Percentiles rank a stretch among this genome's conserved stretches.
These are phyloP conservation scores for Mycosphaerelloides madeirae DNA, from an alignment of 2,329 filamentous ascomycete genomes.

Conservation along the genomic window DNA sequence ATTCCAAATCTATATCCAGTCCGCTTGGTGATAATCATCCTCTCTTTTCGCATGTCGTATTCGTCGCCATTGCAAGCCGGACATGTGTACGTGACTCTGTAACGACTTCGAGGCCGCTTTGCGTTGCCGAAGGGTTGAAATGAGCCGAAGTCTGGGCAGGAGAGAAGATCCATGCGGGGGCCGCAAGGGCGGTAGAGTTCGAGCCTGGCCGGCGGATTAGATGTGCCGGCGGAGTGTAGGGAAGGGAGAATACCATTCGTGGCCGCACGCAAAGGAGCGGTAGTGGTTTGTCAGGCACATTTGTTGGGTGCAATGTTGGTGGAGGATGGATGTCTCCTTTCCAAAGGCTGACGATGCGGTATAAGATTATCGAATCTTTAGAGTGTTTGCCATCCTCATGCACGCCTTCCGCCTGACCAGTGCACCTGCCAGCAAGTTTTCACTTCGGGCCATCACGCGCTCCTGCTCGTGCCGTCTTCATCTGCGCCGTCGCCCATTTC, in stretches of 20 bases:
- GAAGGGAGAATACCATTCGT: constrained; percentile 40
- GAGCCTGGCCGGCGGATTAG: constrained; percentile 26
- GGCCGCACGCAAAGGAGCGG: constrained; percentile 43
- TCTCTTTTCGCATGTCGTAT: constrained; percentile 22
- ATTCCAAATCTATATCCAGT: constrained; percentile 26
- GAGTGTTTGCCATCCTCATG: too few species aligned
- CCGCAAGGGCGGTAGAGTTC: constrained; percentile 43
- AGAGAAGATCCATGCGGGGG: constrained; percentile 37
- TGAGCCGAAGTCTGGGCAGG: constrained; percentile 35
- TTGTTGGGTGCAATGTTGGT: not conserved
- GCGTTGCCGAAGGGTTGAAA: constrained; percentile 22
- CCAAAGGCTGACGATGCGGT: too few species aligned
- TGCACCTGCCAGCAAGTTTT: too few species aligned
- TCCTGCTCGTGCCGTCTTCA: too few species aligned
- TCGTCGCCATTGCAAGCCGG: constrained; percentile 26
- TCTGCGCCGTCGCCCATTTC: constrained; percentile 43
- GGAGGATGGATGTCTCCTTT: too few species aligned
- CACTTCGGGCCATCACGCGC: too few species aligned
- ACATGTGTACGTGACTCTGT: constrained; percentile 20
- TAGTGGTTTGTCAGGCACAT: constrained; percentile 48
- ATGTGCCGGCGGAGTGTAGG: not conserved
- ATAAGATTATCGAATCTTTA: too few species aligned
- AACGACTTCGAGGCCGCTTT: constrained; percentile 19
- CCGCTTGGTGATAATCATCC: constrained; percentile 22
- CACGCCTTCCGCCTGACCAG: too few species aligned